Base-by-base conservation (phyloP, 805 yeast species). In the Lipomyces anomalus region DNA sequence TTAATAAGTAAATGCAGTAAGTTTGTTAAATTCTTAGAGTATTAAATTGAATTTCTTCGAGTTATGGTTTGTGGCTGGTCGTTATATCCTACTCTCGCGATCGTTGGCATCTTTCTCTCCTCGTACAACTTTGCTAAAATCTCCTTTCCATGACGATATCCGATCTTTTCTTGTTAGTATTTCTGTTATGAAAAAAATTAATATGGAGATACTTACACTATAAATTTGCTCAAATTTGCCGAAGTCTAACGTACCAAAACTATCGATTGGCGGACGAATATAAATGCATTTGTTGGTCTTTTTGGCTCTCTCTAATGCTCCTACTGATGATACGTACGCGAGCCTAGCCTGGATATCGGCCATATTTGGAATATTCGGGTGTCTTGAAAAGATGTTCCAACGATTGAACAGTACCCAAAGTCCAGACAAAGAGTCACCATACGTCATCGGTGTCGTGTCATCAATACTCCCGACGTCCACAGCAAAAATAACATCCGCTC, bases 401-500 rank as follows among this genome's bases (percentile, higher is more conserved):
- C 94, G 71, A 64, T 88, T 88, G 46, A 86, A 64, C 4, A 92
- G 58, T 5, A 86, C 95, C 96, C 97, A 89, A 37, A 5, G 35
- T 35, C 56, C 57, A 47, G 92, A 84, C 40, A 92, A 68, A 0
- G 97, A 81, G 60, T 90, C 97, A 2, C 98, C 97, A 63, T 87
- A 92, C 35, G 73, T 71, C 89, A 86, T 79, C 4, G 92, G 90
- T 0, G 95, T 80, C 41, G 90, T 73, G 57, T 89, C 97, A 61
- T 92, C 97, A 3, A 81, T 84, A 1, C 96, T 84, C 0, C 98
- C 98, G 32, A 90, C 98, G 65, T 90, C 98, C 13, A 88, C 89
- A 0, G 98, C 97, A 60, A 92, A 78, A 16, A 90, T 79, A 33
- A 82, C 75, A 46, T 80, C 79, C 2, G 95, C 95, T 1, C 97